Evolutionary conservation across 2,329 filamentous ascomycete species (phyloP).

Genomic region (Ceratocystis ficicola): DNA sequence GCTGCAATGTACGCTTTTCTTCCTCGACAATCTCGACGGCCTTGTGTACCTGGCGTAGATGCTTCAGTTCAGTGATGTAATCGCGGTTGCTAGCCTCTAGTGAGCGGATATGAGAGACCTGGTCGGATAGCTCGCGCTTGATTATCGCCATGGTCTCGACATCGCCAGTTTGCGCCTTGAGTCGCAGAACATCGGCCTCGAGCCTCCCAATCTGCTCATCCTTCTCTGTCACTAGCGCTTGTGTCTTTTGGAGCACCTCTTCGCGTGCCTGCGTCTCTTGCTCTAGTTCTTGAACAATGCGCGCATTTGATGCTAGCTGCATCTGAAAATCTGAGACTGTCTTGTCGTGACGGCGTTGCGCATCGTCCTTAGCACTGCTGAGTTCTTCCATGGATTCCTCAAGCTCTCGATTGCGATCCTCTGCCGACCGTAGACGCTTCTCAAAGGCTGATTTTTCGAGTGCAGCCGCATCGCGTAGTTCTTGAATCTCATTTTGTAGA

Average conservation of each 20-base stretch:
- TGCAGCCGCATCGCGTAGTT: conserved; percentile 39
- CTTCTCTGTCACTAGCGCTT: conserved; percentile 54
- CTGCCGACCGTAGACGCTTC: conserved; percentile 53
- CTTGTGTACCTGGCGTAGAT: conserved; percentile 67
- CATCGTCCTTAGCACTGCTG: conserved; percentile 51
- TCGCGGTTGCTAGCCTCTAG: conserved; percentile 73
- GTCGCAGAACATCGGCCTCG: conserved; percentile 68
- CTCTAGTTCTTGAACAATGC: conserved; percentile 45
- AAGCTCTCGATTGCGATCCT: conserved; percentile 60
- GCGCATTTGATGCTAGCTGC: conserved; percentile 37
- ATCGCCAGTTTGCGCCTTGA: conserved; percentile 80
- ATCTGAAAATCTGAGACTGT: conserved; percentile 44
- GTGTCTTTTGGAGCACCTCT: conserved; percentile 44
- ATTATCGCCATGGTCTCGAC: conserved; percentile 75
- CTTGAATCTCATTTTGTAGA: conserved; percentile 40
- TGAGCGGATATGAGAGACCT: conserved; percentile 78
- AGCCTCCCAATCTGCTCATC: conserved; percentile 61
- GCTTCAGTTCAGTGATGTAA: conserved; percentile 65
- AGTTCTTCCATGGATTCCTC: conserved; percentile 74
- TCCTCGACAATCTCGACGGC: conserved; percentile 92
- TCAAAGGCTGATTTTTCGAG: conserved; percentile 54
- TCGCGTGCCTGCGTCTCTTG: conserved; percentile 47
- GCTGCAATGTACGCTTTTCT: conserved; percentile 74
- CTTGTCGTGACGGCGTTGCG: conserved; percentile 48
- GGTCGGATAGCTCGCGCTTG: conserved; percentile 76